These are phyloP conservation scores for Malus sieversii DNA, from an alignment of 306 rosid species.

Conservation along the genomic window DNA sequence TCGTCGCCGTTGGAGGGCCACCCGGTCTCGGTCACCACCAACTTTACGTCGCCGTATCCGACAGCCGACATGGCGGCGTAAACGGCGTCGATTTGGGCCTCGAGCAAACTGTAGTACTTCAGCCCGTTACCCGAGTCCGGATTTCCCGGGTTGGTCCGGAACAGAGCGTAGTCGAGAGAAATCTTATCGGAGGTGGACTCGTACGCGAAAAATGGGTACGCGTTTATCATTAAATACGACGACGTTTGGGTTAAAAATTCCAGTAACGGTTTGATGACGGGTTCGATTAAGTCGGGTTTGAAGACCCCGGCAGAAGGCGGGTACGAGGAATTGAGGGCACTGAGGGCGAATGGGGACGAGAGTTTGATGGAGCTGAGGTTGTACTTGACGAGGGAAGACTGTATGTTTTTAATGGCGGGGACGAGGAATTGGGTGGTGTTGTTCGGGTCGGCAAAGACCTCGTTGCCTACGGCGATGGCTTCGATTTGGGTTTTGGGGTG, in stretches of 20 bases:
- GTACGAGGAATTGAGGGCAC: conserved; percentile 50
- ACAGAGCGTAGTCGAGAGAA: conserved; percentile 52
- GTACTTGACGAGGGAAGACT: conserved; percentile 29
- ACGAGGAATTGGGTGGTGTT: conserved; percentile 58
- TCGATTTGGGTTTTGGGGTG: conserved; percentile 58
- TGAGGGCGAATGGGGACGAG: conserved; percentile 69
- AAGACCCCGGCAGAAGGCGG: conserved; percentile 79
- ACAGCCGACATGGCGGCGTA: conserved; percentile 66
- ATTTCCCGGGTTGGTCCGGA: conserved; percentile 47
- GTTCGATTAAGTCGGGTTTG: conserved; percentile 47
- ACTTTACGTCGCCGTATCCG: conserved; percentile 42
- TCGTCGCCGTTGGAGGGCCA: conserved; percentile 81
- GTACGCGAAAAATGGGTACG: conserved; percentile 78
- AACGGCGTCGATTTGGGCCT: conserved; percentile 85
- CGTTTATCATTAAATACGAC: conserved; percentile 69
- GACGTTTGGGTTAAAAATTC: conserved; percentile 41
- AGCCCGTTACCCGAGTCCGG: conserved; percentile 74
- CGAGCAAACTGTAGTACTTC: conserved; percentile 38
- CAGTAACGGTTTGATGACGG: conserved; percentile 68
- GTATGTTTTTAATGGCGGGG: conserved; percentile 67
- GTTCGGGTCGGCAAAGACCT: conserved; percentile 66
- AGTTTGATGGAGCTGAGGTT: conserved; percentile 45
- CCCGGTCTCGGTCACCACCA: conserved; percentile 61
- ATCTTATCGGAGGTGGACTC: conserved; percentile 35
- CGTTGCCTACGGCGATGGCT: conserved; percentile 83